Evolutionary conservation across 352 stramenopile species (phyloP), one percentile per base, ranked within the genome.

Genomic region (Phytophthora crassamura): DNA sequence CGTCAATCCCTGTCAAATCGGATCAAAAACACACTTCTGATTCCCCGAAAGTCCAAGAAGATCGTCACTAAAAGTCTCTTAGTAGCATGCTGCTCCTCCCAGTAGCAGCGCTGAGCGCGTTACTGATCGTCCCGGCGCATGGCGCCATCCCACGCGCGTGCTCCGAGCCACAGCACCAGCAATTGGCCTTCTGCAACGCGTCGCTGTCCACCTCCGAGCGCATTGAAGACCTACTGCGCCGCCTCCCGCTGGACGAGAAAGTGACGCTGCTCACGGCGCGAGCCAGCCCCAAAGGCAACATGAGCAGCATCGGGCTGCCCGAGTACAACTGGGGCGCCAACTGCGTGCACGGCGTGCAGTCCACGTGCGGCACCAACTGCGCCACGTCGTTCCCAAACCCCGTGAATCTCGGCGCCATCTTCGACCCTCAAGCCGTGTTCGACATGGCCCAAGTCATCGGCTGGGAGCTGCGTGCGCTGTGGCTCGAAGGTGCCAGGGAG

Each of bases 381-480:
- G 80, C 94, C 12, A 98, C 94, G 33, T 85, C 64, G 22, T 98
- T 98, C 72, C 90, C 93, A 7, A 91, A 96, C 45, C 88, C 92
- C 2, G 81, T 96, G 28, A 93, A 91, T 42, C 69, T 98, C n/a
- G 90, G 82, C 14, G 78, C 80, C 47, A 82, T 93, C 28, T 98
- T 97, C 53, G 95, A 98, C 59, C 72, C 77, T 16, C 55, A 79
- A 3, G 64, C 89, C 0, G 94, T 90, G 41, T 72, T 72, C 47
- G 64, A 76, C 16, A 95, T 98, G 71, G 94, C 86, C 7, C 64
- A 71, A 43, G 90, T 91, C n/a, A 97, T 98, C 49, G 85, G 83
- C 18, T 86, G 77, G 78, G 82, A 91, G 56, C 70, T 91, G 33
- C 83, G 83, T 9, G 83, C 80, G 16, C 58, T 91, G 22, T 90